These are phyloP conservation scores for Aspergillus avenaceus DNA, from an alignment of 495 filamentous ascomycete species.

Conservation along the genomic window DNA sequence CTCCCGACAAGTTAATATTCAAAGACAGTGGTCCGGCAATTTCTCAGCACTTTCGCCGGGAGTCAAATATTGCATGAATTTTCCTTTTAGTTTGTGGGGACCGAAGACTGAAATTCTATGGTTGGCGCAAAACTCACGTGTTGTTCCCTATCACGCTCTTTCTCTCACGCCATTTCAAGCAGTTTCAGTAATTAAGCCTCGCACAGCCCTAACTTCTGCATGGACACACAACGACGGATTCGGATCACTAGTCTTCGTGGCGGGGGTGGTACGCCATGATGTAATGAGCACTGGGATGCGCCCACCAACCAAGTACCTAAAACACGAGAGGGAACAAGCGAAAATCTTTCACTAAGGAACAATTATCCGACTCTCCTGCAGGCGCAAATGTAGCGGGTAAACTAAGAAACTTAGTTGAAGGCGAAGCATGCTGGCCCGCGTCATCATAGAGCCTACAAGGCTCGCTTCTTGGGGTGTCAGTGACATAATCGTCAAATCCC, in stretches of 20 bases:
- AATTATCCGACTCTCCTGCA: neutral
- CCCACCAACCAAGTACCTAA: neutral
- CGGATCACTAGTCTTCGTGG: neutral
- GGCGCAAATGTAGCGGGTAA: neutral
- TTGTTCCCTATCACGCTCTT: neutral
- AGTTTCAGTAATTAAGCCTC: neutral
- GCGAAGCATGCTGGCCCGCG: neutral
- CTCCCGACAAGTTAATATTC: neutral
- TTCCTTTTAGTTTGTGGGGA: neutral
- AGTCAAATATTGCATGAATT: too few species aligned
- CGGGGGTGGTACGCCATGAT: neutral
- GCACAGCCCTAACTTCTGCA: neutral
- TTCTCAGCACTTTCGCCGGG: neutral
- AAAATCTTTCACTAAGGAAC: neutral
- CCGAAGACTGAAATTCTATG: neutral
- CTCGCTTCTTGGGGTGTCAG: neutral
- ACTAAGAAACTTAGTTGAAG: neutral
- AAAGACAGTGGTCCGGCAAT: neutral
- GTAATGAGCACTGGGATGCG: neutral
- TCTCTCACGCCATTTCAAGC: neutral
- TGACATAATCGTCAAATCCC: neutral
- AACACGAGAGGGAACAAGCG: neutral
- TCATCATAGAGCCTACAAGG: too few species aligned
- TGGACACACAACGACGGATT: neutral
- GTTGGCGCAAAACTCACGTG: neutral